Base-by-base conservation (phyloP, 2,329 filamentous ascomycete species). In the Lojkania enalia region DNA sequence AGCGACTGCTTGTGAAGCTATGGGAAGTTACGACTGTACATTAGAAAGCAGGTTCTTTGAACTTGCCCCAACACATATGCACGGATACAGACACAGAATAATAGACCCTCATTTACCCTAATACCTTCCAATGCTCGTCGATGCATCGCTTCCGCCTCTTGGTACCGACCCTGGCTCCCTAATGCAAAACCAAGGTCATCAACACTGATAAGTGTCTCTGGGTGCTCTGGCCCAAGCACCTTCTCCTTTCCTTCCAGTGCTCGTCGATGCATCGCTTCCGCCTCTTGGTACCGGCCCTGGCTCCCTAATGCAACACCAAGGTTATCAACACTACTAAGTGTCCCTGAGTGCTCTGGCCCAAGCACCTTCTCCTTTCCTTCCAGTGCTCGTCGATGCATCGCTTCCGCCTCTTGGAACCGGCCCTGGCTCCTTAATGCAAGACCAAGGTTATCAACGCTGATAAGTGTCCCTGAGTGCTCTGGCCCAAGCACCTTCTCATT, bases 191-290 rank as follows among this genome's bases (percentile, higher is more conserved):
- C 46, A 12, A 49, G 42, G 12, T 20, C 12, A 27, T 30, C 30
- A 2, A 42, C 23, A 29, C 42, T 49, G n/a, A 29, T 27, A 3
- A 49, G 37, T 20, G 46, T 49, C 20, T 35, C 6, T 12, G 42
- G 41, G 25, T 48, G 41, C 19, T 44, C 41, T 19, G 5, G 4
- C 20, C 41, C 41, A 6, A 44, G 35, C 14, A 30, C 41, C 31
- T 25, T 42, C 31, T 35, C 31, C 13, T 19, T 29, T 3, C 25
- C 38, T 36, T 35, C 27, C 18, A 42, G 14, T 29, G 14, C 43
- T 9, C 14, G 30, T 15, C 7, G 9, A 6, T 33, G 7, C 30
- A 33, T 9, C 14, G 7, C 30, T 20, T 20, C 15, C 9, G 31
- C 31, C 29, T 35, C 31, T 14, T 37, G 13, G 13, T 27, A 23